Evolutionary conservation across 2,329 filamentous ascomycete species (phyloP), one percentile per base, ranked within the genome.

Genomic region (Leptographium wingfieldii): DNA sequence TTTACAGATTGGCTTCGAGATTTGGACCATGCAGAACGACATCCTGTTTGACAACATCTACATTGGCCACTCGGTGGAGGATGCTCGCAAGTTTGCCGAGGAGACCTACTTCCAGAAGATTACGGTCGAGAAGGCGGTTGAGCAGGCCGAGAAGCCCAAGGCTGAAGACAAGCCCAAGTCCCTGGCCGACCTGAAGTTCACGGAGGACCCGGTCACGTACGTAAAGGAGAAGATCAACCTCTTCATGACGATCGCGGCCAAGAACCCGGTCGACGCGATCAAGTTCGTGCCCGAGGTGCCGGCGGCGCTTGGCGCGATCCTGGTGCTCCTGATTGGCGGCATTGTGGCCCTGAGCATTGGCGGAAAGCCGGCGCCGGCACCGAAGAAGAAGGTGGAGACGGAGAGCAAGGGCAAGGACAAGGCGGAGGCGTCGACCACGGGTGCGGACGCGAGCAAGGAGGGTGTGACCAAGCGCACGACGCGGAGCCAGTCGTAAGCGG

Each of bases 11-110:
- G 94, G 94, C 69, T 97, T 97, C 71, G 94, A 99, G 77, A 92
- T 99, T 78, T 99, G 94, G 94, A 97, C 94, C 69, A 99, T 99
- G 94, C 92, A 96, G 78, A 95, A 86, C 74, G 88, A 96, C 72
- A 97, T 99, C 68, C 87, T 96, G 69, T 97, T 99, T 70, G 90
- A 97, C 84, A 99, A 99, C 86, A 95, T 99, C 81, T 99, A 97
- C 84, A 91, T 99, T 73, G 94, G 94, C 65, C 94, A 99, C 85
- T 97, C 92, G 25, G 74, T 94, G 67, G 90, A 90, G 71, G 94
- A 99, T 67, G 94, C 94, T 64, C 85, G 88, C 74, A 88, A 92
- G 78, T 80, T 99, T 70, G 88, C 90, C 68, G 81, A 87, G 65
- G 90, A 96, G 82, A 90, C 90, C 59, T 99, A 92, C 74, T 86